Evolutionary conservation across 768 basidiomycete genomes (phyloP).

Genomic region (Macrolepiota dolichaula): DNA sequence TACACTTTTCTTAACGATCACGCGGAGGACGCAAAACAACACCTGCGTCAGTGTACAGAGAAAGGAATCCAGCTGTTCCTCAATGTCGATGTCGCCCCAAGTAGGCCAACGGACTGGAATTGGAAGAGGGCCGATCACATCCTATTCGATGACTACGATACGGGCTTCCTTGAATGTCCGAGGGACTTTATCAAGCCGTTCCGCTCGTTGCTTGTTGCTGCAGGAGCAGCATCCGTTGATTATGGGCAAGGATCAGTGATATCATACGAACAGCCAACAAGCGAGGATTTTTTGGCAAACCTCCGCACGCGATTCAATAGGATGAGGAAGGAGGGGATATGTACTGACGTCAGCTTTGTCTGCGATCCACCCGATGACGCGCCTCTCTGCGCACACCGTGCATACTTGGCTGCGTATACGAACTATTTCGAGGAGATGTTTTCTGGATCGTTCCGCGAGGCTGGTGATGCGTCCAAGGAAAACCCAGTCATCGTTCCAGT

Average conservation of each 20-base stretch:
- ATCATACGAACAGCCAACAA: background rate
- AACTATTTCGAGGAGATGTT: slow-evolving; percentile 29
- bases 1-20: slow-evolving; percentile 40
- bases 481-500: slow-evolving; percentile 12
- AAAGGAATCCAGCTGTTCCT: slow-evolving; percentile 32
- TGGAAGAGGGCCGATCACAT: slow-evolving; percentile 38
- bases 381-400: slow-evolving; percentile 30
- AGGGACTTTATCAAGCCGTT: slow-evolving; percentile 31
- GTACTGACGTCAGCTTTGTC: slow-evolving; percentile 19
- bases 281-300: background rate
- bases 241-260: slow-evolving; percentile 14
- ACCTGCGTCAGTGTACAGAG: slow-evolving; percentile 18
- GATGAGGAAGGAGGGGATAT: background rate
- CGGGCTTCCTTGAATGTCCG: slow-evolving; percentile 25
- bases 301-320: background rate
- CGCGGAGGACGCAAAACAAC: slow-evolving; percentile 13
- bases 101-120: slow-evolving; percentile 26
- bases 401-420: slow-evolving; percentile 32
- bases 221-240: slow-evolving; percentile 27
- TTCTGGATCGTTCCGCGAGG: slow-evolving; percentile 22
- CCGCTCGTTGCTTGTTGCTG: slow-evolving; percentile 26
- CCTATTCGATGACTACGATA: slow-evolving; percentile 32
- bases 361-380: slow-evolving; percentile 17
- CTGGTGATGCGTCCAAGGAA: slow-evolving; percentile 12
- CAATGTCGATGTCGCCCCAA: slow-evolving; percentile 38